Evolutionary conservation across 495 filamentous ascomycete species (phyloP).

Genomic region (Mycothermus thermophilus): DNA sequence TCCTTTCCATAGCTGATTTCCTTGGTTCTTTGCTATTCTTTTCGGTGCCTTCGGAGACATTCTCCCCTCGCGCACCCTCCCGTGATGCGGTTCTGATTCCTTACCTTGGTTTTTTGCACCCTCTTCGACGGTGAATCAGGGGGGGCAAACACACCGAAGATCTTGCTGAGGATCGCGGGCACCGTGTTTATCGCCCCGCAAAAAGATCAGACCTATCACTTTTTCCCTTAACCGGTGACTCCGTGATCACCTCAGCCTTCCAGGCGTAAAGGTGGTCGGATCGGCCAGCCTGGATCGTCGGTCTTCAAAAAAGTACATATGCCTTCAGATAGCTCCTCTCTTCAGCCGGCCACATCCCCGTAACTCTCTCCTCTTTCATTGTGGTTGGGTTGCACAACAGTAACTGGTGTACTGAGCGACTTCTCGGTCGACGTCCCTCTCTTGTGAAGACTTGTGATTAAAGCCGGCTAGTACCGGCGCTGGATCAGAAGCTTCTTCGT

Average conservation of each 20-base stretch:
- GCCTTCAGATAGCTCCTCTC: constrained; percentile 3
- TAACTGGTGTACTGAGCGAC: constrained; percentile 1
- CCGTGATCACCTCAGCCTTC: too few species aligned
- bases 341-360: constrained; percentile 6
- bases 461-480: constrained; percentile 25
- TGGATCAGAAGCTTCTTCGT: too few species aligned
- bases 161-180: too few species aligned
- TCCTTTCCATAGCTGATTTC: constrained; percentile 5
- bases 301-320: constrained; percentile 6
- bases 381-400: constrained; percentile 9
- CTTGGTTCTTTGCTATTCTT: background rate
- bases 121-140: too few species aligned
- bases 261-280: too few species aligned
- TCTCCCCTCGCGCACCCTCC: background rate
- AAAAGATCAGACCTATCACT: too few species aligned
- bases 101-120: constrained; percentile 4
- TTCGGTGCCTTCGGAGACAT: constrained; percentile 2
- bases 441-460: too few species aligned
- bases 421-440: constrained; percentile 5
- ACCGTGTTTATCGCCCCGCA: too few species aligned
- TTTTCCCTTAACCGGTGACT: too few species aligned
- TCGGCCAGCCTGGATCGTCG: background rate
- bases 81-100: constrained; percentile 3
- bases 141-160: too few species aligned
- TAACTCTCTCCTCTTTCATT: constrained; percentile 2